Evolutionary conservation across 2,329 filamentous ascomycete species (phyloP).

Genomic region (Talaromyces sp.): DNA sequence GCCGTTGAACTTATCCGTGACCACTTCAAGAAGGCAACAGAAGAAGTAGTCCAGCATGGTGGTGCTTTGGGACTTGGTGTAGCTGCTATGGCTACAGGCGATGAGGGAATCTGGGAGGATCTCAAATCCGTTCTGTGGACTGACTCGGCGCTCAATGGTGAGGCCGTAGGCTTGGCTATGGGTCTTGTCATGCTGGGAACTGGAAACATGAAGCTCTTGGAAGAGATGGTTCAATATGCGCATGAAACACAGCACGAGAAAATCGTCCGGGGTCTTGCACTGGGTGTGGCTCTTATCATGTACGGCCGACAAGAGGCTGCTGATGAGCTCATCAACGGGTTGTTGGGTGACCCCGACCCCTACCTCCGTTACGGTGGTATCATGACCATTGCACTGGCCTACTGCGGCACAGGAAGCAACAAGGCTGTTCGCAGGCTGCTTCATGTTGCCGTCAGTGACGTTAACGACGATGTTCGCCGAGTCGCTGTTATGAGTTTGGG

Average conservation of each 20-base stretch:
- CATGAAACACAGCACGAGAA: conserved; percentile 99
- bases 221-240: conserved; percentile 96
- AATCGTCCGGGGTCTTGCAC: conserved; percentile 88
- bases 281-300: conserved; percentile 98
- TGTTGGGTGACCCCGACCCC: conserved; percentile 88
- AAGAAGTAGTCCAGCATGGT: conserved; percentile 91
- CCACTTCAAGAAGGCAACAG: conserved; percentile 44
- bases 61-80: conserved; percentile 92
- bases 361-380: conserved; percentile 94
- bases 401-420: conserved; percentile 96
- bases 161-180: conserved; percentile 93
- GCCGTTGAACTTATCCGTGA: conserved; percentile 52
- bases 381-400: conserved; percentile 95
- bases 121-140: conserved; percentile 83
- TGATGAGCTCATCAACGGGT: conserved; percentile 87
- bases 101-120: conserved; percentile 83
- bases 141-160: conserved; percentile 93
- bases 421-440: conserved; percentile 95
- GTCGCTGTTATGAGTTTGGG: conserved; percentile 96
- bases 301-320: conserved; percentile 91
- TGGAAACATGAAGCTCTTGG: conserved; percentile 86
- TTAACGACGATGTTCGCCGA: conserved; percentile 93
- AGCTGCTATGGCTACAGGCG: conserved; percentile 93
- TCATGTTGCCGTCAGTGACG: conserved; percentile 94
- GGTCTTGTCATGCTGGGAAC: conserved; percentile 97